Conservation (phyloP, 345 rosid genomes). For the Pistacia vera region DNA sequence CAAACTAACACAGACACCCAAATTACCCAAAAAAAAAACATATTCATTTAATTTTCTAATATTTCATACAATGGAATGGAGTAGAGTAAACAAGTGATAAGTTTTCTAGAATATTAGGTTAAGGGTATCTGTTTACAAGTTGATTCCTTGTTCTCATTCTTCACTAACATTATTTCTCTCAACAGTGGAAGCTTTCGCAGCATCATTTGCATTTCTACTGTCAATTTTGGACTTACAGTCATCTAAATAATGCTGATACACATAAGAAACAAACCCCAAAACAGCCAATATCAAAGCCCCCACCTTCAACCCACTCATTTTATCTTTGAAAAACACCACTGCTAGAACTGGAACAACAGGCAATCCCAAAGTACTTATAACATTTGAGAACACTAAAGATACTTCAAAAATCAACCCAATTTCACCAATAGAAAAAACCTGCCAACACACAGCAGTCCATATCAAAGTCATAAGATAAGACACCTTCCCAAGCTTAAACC, state of each 20-base stretch:
- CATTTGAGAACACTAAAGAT: constrained; percentile 43
- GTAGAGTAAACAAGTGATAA: too few species aligned
- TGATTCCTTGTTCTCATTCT: background rate
- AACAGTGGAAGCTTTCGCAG: background rate
- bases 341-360: constrained; percentile 47
- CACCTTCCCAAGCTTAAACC: constrained; percentile 32
- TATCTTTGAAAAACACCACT: constrained; percentile 42
- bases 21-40: too few species aligned
- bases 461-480: constrained; percentile 40
- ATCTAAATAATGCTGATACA: constrained; percentile 46
- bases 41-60: too few species aligned
- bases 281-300: constrained; percentile 45
- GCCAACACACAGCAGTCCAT: constrained; percentile 42
- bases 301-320: constrained; percentile 40
- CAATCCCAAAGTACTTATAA: constrained; percentile 34
- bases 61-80: too few species aligned
- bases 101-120: too few species aligned
- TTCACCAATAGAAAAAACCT: constrained; percentile 33
- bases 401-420: constrained; percentile 46
- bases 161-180: background rate
- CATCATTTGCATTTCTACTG: background rate
- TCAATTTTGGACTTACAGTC: constrained; percentile 12
- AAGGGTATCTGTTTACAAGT: too few species aligned
- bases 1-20: too few species aligned
- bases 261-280: constrained; percentile 51